Base-by-base conservation (phyloP, 106 monocot species). In the Platanthera guangdongensis region DNA sequence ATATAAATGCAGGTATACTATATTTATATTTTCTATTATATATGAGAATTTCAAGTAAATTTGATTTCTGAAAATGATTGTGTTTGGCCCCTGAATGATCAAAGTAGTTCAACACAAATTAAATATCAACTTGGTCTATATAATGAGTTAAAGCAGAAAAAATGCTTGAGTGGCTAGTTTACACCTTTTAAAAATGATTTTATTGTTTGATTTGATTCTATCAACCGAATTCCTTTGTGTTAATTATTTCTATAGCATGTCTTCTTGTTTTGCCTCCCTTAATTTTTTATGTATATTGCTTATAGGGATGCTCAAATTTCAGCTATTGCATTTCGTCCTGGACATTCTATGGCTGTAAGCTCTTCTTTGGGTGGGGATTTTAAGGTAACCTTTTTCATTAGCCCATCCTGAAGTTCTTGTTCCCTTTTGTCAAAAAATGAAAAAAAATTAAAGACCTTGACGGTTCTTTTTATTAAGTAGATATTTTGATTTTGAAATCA, bases 321-420 rank as follows among this genome's bases (percentile, higher is more conserved):
- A 84, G 81, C 87, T 80, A 51, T 97, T 80, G 89, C 87, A 71
- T 97, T 97, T 59, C 81, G 80, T 71, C 89, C 94, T 62, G 81
- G 83, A 28, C 75, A 83, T 80, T 54, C 51, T 51, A 91, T 93
- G 88, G 90, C 96, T 72, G 87, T 85, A 28, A 97, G 80, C 77
- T 80, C 94, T 82, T 97, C 97, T 72, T 87, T 84, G 82, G 89
- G 89, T 78, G 94, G 97, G 52, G 88, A 97, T 67, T 97, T 94
- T 67, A 97, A 97, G 90, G 97, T 94, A 84, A 65, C 47, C 22
- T 5, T 39, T 48, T 3, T 69, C n/a, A 1, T 60, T 64, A 9
- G 30, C 30, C 53, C 14, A 51, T 72, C 5, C 52, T 68, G 47
- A 57, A 18, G 39, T 39, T 57, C 4, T 74, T 12, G 8, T n/a